Conservation (phyloP, 2,329 filamentous ascomycete genomes). For the Aschersonia sp. region DNA sequence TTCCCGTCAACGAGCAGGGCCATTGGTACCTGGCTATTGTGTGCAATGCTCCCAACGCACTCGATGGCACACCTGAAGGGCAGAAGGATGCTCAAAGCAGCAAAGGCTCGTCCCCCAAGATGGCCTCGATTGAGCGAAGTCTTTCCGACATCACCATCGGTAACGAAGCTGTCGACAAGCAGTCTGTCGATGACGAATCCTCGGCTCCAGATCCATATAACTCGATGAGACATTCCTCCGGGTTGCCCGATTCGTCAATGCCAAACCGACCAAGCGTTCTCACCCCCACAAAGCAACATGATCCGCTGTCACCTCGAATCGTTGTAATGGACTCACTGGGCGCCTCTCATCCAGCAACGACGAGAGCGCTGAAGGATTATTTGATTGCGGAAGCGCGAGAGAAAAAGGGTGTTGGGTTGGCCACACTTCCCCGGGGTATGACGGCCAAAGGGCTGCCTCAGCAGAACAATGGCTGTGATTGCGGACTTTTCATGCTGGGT, state of each 20-base stretch:
- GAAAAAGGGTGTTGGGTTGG: slow-evolving; percentile 34
- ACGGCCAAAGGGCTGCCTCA: slow-evolving; percentile 62
- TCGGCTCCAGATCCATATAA: background rate
- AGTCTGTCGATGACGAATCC: background rate
- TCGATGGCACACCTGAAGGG: slow-evolving; percentile 12
- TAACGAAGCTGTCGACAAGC: slow-evolving; percentile 4
- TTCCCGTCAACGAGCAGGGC: slow-evolving; percentile 73
- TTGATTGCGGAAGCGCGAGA: slow-evolving; percentile 56
- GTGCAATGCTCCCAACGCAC: slow-evolving; percentile 63
- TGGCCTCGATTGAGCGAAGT: slow-evolving; percentile 7
- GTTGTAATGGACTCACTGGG: slow-evolving; percentile 81
- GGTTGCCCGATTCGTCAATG: background rate
- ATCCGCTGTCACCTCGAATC: slow-evolving; percentile 49
- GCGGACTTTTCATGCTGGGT: slow-evolving; percentile 71
- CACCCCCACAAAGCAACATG: slow-evolving; percentile 5
- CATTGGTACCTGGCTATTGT: slow-evolving; percentile 97
- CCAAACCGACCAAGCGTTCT: background rate
- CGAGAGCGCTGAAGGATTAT: slow-evolving; percentile 60
- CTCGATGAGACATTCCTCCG: background rate
- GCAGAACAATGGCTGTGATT: slow-evolving; percentile 79
- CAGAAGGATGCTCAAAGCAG: slow-evolving; percentile 4
- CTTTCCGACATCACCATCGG: slow-evolving; percentile 12
- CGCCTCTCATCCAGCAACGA: slow-evolving; percentile 45
- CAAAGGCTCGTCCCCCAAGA: slow-evolving; percentile 2
- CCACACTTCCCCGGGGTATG: slow-evolving; percentile 30